Conservation (phyloP, 208 protist genomes). For the Leishmania turanica region DNA sequence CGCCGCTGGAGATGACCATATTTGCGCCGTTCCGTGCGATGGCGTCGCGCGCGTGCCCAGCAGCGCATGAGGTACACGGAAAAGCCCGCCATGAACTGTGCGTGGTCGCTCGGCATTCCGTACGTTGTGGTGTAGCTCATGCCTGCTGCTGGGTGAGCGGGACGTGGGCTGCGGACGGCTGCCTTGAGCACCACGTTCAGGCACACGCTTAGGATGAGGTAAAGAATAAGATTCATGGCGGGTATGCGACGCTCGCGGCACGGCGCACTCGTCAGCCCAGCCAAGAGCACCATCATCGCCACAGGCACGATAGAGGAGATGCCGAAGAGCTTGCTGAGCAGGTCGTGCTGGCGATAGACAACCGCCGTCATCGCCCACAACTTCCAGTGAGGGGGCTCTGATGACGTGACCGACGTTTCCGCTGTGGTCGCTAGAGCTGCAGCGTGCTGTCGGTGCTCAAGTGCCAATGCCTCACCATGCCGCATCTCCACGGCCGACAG, state of each 20-base stretch:
- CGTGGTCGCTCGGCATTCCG: conserved; percentile 82
- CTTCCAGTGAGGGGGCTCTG: conserved; percentile 33
- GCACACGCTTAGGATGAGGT: conserved; percentile 42
- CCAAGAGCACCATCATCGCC: conserved; percentile 63
- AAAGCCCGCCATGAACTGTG: conserved; percentile 84
- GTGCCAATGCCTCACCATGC: conserved; percentile 8
- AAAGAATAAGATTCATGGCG: conserved; percentile 59
- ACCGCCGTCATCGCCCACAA: conserved; percentile 59
- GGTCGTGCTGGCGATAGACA: conserved; percentile 48
- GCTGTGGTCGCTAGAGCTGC: not conserved
- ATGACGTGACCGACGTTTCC: not conserved
- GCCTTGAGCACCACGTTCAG: conserved; percentile 60
- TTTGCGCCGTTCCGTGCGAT: not conserved
- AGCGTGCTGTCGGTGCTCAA: not conserved
- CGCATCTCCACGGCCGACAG: conserved; percentile 32
- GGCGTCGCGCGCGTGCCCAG: conserved; percentile 4
- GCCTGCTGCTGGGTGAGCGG: conserved; percentile 39
- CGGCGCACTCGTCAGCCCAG: conserved; percentile 59
- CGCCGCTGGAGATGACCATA: not conserved
- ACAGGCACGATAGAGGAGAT: conserved; percentile 62
- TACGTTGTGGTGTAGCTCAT: conserved; percentile 52
- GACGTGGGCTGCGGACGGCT: conserved; percentile 40
- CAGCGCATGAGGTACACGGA: conserved; percentile 48
- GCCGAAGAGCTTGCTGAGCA: conserved; percentile 60
- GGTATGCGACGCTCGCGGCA: conserved; percentile 38